These are phyloP conservation scores for Malus orientalis DNA, from an alignment of 306 rosid genomes.

Conservation along the genomic window DNA sequence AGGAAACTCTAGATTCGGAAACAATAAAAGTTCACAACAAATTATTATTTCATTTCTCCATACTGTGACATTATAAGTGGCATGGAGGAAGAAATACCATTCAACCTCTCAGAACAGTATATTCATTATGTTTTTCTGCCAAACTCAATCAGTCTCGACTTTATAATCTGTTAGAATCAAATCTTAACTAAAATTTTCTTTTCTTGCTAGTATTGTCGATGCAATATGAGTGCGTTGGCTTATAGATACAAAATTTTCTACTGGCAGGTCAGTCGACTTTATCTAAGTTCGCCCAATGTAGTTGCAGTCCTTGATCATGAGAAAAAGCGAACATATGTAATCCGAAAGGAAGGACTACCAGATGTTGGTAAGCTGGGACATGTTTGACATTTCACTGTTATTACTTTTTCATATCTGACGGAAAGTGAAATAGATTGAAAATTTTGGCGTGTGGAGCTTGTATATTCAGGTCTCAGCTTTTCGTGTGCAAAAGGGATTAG, in stretches of 20 bases:
- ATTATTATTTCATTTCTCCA: neutral
- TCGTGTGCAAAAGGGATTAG: neutral
- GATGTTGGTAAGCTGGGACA: constrained; percentile 68
- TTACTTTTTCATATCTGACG: no score
- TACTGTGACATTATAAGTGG: neutral
- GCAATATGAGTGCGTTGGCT: neutral
- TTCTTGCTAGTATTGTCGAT: neutral
- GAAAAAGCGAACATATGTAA: constrained; percentile 66
- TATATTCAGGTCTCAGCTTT: neutral
- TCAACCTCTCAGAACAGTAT: neutral
- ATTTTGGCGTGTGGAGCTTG: no score
- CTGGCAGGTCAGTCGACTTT: constrained; percentile 82
- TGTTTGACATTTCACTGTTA: neutral
- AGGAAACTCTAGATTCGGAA: neutral
- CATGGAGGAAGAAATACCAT: neutral
- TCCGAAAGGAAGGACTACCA: constrained; percentile 91
- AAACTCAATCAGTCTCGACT: neutral
- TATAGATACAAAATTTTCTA: neutral
- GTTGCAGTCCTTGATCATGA: constrained; percentile 87
- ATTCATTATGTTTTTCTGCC: neutral
- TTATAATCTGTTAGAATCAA: neutral
- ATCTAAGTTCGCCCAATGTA: constrained; percentile 64
- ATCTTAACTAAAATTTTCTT: neutral
- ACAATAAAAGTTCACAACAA: neutral
- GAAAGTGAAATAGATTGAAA: neutral